Evolutionary conservation across 2,329 filamentous ascomycete species (phyloP), one percentile per base, ranked within the genome.

Genomic region (Chaetomiaceae sp.): DNA sequence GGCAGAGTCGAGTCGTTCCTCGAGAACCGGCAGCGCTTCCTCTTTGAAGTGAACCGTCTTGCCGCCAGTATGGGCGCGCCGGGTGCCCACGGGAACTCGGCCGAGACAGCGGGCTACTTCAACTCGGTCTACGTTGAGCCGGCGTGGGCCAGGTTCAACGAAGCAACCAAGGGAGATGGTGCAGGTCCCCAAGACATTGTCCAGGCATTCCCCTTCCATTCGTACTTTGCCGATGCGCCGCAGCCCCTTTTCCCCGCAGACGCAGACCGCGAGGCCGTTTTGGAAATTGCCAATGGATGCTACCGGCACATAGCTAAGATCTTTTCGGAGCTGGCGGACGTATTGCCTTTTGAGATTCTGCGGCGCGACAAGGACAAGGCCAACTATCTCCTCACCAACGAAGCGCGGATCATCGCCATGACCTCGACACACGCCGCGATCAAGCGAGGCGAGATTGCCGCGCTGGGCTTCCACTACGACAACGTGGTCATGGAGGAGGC

Each of bases 401-500:
- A 97, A 69, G 95, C 95, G n/a, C 85, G 93, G 31, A 93, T 99
- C 56, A 86, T 99, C 58, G 95, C 93, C 51, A 99, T 99, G 95
- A 99, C 93, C 16, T 95, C 91, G 4, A 99, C 95, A 0, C 93
- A 99, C 68, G 95, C 93, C 4, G 93, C 93, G 1, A 99, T 99
- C 79, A 83, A 90, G 55, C 79, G 92, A 56, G 83, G 89, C 56
- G 92, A 97, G 62, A 97, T 99, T 61, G 86, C 89, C 1, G 78
- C 81, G 14, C 78, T 97, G n/a, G 91, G 91, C 14, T 99, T 99
- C 70, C 89, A 89, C 60, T 99, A 99, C 63, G 91, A 97, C 73
- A 99, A 96, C 58, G 87, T 99, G 12, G 79, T 99, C 47, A 96
- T 99, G 87, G 93, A 99, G 72, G 93, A 99, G 75, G 92, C 93